Percentiles rank a stretch among this genome's conserved stretches.
phyloP scores from a whole-genome alignment of 2,329 filamentous ascomycete species.

The Colletotrichum sp. region DNA sequence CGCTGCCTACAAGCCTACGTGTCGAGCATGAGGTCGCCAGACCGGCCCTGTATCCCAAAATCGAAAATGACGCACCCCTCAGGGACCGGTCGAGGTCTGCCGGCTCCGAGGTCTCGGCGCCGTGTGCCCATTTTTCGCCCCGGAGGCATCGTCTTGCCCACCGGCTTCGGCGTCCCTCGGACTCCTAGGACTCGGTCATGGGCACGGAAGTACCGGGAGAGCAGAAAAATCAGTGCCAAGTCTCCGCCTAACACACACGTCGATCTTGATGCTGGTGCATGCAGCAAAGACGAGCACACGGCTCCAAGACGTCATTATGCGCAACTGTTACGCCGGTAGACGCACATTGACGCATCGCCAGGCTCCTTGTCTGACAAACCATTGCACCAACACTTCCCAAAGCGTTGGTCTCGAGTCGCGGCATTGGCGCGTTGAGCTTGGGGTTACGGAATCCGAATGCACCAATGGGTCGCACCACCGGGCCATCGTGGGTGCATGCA shows the following conservation, averaged over 20 bases:
- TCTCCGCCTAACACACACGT: neutral
- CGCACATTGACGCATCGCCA: neutral
- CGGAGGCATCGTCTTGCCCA: neutral
- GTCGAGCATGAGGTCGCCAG: neutral
- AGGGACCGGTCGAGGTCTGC: neutral
- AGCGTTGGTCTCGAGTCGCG: neutral
- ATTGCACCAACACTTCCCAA: neutral
- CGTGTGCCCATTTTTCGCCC: neutral
- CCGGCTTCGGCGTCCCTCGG: neutral
- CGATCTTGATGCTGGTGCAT: neutral
- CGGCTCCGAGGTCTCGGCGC: neutral
- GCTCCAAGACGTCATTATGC: slow-evolving; percentile 14
- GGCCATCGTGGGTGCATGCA: slow-evolving; percentile 11
- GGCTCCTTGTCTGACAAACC: neutral
- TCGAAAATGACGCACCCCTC: neutral
- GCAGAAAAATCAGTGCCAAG: neutral
- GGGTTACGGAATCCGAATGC: neutral
- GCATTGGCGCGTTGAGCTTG: neutral
- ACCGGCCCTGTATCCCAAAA: neutral
- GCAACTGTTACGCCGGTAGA: neutral
- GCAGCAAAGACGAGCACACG: neutral
- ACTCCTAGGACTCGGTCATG: neutral
- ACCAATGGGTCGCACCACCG: slow-evolving; percentile 13
- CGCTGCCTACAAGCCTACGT: neutral
- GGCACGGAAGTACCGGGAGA: neutral